Conservation (phyloP, 2,329 filamentous ascomycete species). For the Geosmithia putterillii region DNA sequence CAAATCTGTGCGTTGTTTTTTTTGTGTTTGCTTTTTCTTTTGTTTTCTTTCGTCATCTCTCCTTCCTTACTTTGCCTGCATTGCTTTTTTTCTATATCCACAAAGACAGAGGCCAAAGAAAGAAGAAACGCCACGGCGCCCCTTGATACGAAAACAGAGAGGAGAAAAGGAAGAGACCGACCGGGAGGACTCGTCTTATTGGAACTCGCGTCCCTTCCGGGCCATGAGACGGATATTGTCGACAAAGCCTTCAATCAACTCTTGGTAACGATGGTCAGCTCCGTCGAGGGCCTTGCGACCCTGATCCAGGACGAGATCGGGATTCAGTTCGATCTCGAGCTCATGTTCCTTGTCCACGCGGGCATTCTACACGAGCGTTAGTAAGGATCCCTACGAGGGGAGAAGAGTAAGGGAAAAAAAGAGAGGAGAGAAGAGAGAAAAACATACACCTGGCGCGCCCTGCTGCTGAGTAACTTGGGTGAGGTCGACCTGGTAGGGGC, state of each 20-base stretch:
- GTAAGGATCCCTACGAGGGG: not conserved
- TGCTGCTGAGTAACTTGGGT: slow-evolving; percentile 64
- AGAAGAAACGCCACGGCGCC: not conserved
- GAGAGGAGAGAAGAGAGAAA: not conserved
- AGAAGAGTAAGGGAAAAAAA: not conserved
- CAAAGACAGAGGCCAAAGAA: not conserved
- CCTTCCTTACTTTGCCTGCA: not conserved
- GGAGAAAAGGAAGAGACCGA: not conserved
- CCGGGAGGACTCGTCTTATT: not conserved
- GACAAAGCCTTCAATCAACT: slow-evolving; percentile 60
- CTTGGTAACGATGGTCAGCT: slow-evolving; percentile 47
- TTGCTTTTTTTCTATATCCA: not conserved
- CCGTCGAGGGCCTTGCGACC: slow-evolving; percentile 40
- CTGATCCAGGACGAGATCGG: slow-evolving; percentile 51
- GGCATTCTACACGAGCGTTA: slow-evolving; percentile 15
- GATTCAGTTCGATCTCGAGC: slow-evolving; percentile 66
- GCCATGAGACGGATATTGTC: slow-evolving; percentile 58
- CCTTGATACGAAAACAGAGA: not conserved
- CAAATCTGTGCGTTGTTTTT: not conserved
- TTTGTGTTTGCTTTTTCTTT: not conserved
- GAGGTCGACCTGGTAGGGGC: slow-evolving; percentile 80
- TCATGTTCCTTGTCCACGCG: slow-evolving; percentile 58
- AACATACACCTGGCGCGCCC: slow-evolving; percentile 17
- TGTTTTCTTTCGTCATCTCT: not conserved
- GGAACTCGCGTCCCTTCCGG: slow-evolving; percentile 21